These are phyloP conservation scores for Alloascoidea hylecoeti DNA, from an alignment of 805 yeast species.

Conservation along the genomic window DNA sequence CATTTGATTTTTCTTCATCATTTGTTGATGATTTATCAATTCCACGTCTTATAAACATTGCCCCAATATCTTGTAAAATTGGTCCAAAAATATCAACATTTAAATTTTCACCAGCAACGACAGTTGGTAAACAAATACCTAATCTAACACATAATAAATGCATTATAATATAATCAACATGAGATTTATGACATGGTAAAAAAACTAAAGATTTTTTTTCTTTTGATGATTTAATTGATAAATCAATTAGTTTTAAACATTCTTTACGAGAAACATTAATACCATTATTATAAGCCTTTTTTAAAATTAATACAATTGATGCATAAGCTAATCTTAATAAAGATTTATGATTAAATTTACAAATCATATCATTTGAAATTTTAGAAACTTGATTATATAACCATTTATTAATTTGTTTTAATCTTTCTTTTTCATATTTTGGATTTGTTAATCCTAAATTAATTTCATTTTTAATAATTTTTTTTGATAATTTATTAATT, in stretches of 20 bases:
- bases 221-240: constrained; percentile 18
- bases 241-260: constrained; percentile 16
- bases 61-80: constrained; percentile 35
- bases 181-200: constrained; percentile 50
- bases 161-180: constrained; percentile 43
- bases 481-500: neutral
- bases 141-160: constrained; percentile 39
- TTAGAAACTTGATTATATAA: constrained; percentile 14
- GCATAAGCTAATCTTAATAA: constrained; percentile 18
- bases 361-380: constrained; percentile 18
- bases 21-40: constrained; percentile 21
- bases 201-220: constrained; percentile 24
- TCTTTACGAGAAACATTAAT: constrained; percentile 21
- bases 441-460: neutral
- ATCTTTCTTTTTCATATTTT: constrained; percentile 9
- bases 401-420: constrained; percentile 14
- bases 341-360: constrained; percentile 16
- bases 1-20: constrained; percentile 2
- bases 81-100: constrained; percentile 42
- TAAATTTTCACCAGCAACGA: constrained; percentile 54
- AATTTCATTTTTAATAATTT: neutral
- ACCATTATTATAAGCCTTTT: constrained; percentile 25
- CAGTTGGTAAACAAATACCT: constrained; percentile 38
- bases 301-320: constrained; percentile 20
- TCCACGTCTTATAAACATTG: constrained; percentile 40